Conservation (phyloP, 768 basidiomycete species). For the Lenzites betulinus region DNA sequence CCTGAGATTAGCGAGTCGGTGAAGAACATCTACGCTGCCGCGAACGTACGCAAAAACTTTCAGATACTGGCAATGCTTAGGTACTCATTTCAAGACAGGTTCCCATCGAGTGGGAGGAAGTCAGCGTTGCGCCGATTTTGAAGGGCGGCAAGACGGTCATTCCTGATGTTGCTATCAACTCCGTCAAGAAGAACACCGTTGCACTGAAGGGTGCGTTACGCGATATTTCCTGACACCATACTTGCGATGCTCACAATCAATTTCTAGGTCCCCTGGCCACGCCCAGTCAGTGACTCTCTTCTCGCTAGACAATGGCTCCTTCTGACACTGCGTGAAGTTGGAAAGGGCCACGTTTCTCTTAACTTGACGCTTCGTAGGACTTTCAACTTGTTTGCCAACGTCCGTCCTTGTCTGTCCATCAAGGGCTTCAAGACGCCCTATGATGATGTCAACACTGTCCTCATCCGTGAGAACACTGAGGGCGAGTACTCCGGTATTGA, state of each 20-base stretch:
- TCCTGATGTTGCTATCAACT: constrained; percentile 86
- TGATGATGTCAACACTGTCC: constrained; percentile 95
- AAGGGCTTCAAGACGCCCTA: constrained; percentile 98
- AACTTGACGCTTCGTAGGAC: constrained; percentile 96
- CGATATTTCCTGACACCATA: background rate
- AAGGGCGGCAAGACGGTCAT: constrained; percentile 97
- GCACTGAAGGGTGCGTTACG: constrained; percentile 85
- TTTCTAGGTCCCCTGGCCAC: constrained; percentile 89
- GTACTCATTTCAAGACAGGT: constrained; percentile 54
- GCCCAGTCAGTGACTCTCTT: constrained; percentile 66
- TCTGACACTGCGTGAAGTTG: constrained; percentile 57
- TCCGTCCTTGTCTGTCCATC: constrained; percentile 94
- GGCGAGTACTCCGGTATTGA: constrained; percentile 99
- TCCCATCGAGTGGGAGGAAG: constrained; percentile 99
- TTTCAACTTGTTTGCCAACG: constrained; percentile 98
- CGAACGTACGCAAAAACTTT: constrained; percentile 54
- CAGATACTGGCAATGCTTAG: constrained; percentile 1
- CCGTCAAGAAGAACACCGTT: constrained; percentile 95
- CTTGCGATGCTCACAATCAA: background rate
- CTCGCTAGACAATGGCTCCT: background rate
- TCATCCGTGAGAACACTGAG: constrained; percentile 99
- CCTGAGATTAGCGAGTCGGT: constrained; percentile 98
- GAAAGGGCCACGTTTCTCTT: constrained; percentile 97
- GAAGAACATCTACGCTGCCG: constrained; percentile 89
- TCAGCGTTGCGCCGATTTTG: constrained; percentile 91